These are phyloP conservation scores for Forsythia viridissima DNA, from an alignment of 257 asterid species.

Conservation along the genomic window DNA sequence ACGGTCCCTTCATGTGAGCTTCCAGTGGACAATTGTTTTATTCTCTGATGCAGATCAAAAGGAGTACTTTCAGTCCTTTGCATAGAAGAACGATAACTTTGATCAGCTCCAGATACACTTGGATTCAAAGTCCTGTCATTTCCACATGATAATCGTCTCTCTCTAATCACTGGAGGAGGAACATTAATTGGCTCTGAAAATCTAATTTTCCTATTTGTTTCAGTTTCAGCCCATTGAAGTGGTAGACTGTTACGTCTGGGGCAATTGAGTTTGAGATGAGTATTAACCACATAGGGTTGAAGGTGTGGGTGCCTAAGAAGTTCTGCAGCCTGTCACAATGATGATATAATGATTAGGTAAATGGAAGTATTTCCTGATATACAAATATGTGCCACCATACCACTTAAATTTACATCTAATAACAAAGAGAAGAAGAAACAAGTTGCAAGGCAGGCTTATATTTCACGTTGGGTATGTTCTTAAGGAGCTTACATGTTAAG, in stretches of 20 bases:
- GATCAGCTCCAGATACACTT: constrained; percentile 74
- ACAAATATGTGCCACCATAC: neutral
- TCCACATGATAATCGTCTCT: constrained; percentile 51
- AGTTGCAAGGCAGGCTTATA: neutral
- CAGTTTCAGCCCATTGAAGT: constrained; percentile 45
- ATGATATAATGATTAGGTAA: constrained; percentile 13
- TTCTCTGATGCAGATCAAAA: constrained; percentile 37
- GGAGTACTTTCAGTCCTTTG: constrained; percentile 32
- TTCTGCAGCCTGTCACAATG: constrained; percentile 74
- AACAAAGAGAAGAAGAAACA: neutral
- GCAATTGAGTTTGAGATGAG: constrained; percentile 73
- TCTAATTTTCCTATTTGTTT: constrained; percentile 54
- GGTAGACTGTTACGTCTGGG: constrained; percentile 70
- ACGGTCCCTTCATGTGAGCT: constrained; percentile 52
- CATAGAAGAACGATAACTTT: constrained; percentile 49
- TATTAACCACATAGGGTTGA: constrained; percentile 73
- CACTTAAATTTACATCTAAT: neutral
- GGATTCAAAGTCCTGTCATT: constrained; percentile 88
- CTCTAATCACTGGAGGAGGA: constrained; percentile 37
- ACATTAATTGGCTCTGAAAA: constrained; percentile 53
- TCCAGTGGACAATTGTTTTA: constrained; percentile 40
- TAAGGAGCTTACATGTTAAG: neutral
- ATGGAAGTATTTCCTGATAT: constrained; percentile 7
- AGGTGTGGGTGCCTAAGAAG: constrained; percentile 85
- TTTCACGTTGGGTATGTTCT: neutral